Evolutionary conservation across 2,329 filamentous ascomycete genomes (phyloP), one percentile per base, ranked within the genome.

Genomic region (Beauveria varroae): DNA sequence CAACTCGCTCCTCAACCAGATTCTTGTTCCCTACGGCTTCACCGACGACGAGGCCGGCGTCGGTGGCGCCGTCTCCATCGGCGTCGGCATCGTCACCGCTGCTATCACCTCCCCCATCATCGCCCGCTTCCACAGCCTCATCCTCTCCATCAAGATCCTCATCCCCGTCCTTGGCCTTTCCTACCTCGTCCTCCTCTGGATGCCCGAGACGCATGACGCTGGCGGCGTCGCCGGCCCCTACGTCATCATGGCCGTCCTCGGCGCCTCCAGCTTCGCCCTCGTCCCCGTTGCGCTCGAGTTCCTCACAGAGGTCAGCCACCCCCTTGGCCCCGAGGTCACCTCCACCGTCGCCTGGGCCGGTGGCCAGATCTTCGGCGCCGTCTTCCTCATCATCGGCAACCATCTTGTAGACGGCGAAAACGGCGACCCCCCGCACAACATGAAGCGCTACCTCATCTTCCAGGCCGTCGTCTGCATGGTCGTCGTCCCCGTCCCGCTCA

Each of bases 241-340:
- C 70, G 80, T 89, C 58, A 82, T 96, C 18, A 84, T 90, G 65
- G 85, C 87, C 2, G 64, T 96, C 18, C 79, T 96, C 3, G 95
- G 95, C 50, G 92, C 91, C 1, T 78, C 90, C 0, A 86, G 83
- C 10, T 98, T 98, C 75, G 82, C 82, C 22, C 77, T 98, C 3
- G 81, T 98, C 1, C 95, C 95, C 3, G 83, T 96, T 43, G 89
- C 86, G 6, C 82, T 98, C 55, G 95, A 99, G 74, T 92, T 89
- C 67, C 78, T 97, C 18, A 90, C 90, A 57, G 91, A 98, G 72
- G 83, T 96, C 63, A 92, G 89, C 5, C 90, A 95, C 69, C 95
- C 95, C 0, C 85, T 96, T 28, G 88, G 86, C 46, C 93, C 95
- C 0, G 93, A 96, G 74, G 83, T 97, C 50, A 90, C 90, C 1